These are phyloP conservation scores for Mucor indicus DNA, from an alignment of 371 early-diverging fungal genomes.

Conservation along the genomic window DNA sequence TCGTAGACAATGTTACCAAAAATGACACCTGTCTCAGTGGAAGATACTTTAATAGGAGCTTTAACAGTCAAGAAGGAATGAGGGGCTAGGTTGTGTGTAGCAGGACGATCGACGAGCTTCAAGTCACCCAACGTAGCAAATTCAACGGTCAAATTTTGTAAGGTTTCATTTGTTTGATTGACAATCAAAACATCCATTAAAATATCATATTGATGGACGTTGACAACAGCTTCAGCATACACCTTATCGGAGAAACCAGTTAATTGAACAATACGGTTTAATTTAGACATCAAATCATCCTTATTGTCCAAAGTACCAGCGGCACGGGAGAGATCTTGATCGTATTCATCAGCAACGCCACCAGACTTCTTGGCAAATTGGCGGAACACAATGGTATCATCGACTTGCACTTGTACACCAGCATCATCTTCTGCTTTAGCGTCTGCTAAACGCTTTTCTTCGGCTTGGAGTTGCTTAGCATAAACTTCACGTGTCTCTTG, in stretches of 20 bases:
- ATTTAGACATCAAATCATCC: conserved; percentile 80
- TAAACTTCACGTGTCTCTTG: conserved; percentile 80
- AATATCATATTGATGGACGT: conserved; percentile 96
- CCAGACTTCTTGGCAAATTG: conserved; percentile 77
- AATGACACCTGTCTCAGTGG: conserved; percentile 96
- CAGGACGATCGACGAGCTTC: conserved; percentile 93
- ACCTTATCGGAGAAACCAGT: conserved; percentile 98
- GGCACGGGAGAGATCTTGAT: conserved; percentile 83
- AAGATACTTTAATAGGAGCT: conserved; percentile 96
- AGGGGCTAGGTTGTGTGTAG: conserved; percentile 88
- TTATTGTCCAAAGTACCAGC: conserved; percentile 73
- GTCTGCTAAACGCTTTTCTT: conserved; percentile 58
- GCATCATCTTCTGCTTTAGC: conserved; percentile 64
- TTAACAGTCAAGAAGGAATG: conserved; percentile 92
- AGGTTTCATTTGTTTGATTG: conserved; percentile 95
- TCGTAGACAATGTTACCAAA: conserved; percentile 98
- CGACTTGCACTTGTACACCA: conserved; percentile 75
- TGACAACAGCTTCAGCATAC: conserved; percentile 98
- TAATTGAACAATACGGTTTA: conserved; percentile 92
- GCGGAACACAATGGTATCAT: conserved; percentile 86
- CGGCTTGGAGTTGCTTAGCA: conserved; percentile 71
- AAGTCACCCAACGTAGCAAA: conserved; percentile 97
- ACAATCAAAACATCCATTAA: conserved; percentile 95
- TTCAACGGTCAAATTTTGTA: conserved; percentile 96
- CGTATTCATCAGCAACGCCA: conserved; percentile 79